Percentiles rank a stretch among this genome's conserved stretches.
These are phyloP conservation scores for Candida pseudofarinosa DNA, from an alignment of 805 yeast species.

Conservation along the genomic window DNA sequence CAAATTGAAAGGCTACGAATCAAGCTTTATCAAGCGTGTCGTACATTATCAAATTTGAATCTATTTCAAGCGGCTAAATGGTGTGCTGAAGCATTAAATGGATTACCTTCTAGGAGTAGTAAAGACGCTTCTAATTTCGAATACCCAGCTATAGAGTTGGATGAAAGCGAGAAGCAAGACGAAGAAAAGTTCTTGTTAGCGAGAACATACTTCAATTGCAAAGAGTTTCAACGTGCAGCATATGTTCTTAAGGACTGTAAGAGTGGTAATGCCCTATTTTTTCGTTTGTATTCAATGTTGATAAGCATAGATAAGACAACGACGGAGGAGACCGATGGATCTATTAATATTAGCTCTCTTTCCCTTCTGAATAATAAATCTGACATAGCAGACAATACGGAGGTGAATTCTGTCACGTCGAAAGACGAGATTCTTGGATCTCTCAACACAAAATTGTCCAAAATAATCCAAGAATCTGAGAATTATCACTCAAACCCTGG, in stretches of 20 bases:
- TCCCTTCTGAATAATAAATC: constrained; percentile 1
- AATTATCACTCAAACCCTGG: constrained; percentile 14
- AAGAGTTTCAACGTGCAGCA: constrained; percentile 81
- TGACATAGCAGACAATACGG: constrained; percentile 19
- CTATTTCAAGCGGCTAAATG: constrained; percentile 74
- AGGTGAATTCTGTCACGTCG: constrained; percentile 1
- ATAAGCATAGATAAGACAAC: constrained; percentile 73
- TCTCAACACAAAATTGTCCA: constrained; percentile 28
- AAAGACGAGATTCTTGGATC: constrained; percentile 19
- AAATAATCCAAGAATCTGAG: constrained; percentile 40
- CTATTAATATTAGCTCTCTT: constrained; percentile 39
- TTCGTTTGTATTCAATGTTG: constrained; percentile 64
- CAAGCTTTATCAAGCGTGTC: constrained; percentile 26
- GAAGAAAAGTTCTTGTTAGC: constrained; percentile 55
- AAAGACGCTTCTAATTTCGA: constrained; percentile 7
- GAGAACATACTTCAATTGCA: constrained; percentile 68
- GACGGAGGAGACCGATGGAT: constrained; percentile 69
- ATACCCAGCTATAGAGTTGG: constrained; percentile 9
- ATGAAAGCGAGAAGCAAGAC: constrained; percentile 33
- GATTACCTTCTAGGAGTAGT: constrained; percentile 32
- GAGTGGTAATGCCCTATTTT: constrained; percentile 53
- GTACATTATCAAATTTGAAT: constrained; percentile 50
- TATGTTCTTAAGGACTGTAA: constrained; percentile 48
- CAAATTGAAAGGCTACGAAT: constrained; percentile 14
- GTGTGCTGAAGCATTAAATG: constrained; percentile 76